Base-by-base conservation (phyloP, 2,329 filamentous ascomycete species). In the Claviceps lovelessii region DNA sequence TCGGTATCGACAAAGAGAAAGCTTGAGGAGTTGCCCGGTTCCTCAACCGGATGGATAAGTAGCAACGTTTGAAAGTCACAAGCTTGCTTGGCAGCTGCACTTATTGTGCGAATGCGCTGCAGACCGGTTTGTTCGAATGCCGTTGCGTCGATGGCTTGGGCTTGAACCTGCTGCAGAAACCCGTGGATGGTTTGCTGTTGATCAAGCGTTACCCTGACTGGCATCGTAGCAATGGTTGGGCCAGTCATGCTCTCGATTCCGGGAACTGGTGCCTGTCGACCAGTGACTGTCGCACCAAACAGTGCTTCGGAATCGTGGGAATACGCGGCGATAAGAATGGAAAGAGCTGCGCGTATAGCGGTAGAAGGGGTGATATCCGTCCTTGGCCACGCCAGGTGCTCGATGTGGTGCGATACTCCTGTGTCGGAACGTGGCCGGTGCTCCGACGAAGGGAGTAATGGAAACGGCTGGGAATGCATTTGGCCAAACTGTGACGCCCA, bases 101-200 rank as follows among this genome's bases (percentile, higher is more conserved):
- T 45, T 4, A 56, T 23, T 28, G 31, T 44, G 28, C 46, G 49
- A 42, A 55, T 55, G 4, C 15, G 17, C 28, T 52, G 53, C 28
- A 57, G 33, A 7, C 55, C 55, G 3, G 42, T 51, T 35, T 56
- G 55, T 8, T 56, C 55, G 23, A 48, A 54, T 37, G 52, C 39
- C 15, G 42, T 47, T 37, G 54, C 57, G 2, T 58, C 55, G 1
- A 55, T 28, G 1, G 47, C 46, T 35, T 59, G 55, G 1, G 49
- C 28, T 23, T 65, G 62, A 0, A 64, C 45, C 1, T 62, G 60
- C 23, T 73, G 62, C 11, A 81, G 63, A 53, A 73, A 76, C 15
- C 73, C 63, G 0, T 60, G 56, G 7, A 74, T 63, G 1, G 63
- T 62, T 17, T 48, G 39, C 10, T 55, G 41, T 11, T 37, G 44